phyloP scores from a whole-genome alignment of 208 protist genomes.

The Leishmania tarentolae region DNA sequence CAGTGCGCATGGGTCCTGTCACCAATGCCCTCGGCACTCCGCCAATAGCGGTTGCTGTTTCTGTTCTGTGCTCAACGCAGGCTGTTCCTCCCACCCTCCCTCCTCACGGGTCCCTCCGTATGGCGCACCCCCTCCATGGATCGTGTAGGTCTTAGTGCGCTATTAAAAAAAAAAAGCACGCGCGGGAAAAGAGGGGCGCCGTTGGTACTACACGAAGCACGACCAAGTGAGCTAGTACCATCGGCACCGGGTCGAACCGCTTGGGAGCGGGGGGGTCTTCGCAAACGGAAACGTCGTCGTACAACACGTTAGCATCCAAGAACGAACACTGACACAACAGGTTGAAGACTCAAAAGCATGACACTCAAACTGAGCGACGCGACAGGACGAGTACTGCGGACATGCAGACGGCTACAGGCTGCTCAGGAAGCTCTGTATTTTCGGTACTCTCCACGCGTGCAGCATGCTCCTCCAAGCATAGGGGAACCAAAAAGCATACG shows the following conservation, averaged over 20 bases:
- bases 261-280: neutral
- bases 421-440: neutral
- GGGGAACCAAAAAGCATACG: neutral
- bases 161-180: neutral
- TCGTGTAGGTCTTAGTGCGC: neutral
- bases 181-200: neutral
- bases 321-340: neutral
- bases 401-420: neutral
- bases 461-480: neutral
- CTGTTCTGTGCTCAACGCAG: neutral
- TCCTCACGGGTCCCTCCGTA: neutral
- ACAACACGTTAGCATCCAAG: slow-evolving; percentile 4
- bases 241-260: too few species aligned
- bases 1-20: neutral
- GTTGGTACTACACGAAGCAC: neutral
- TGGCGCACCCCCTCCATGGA: neutral
- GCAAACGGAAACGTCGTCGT: neutral
- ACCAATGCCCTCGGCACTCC: neutral
- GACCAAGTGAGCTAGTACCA: neutral
- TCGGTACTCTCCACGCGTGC: neutral
- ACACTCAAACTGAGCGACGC: neutral
- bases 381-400: neutral
- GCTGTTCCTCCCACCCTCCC: neutral
- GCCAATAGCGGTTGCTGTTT: neutral
- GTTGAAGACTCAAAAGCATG: neutral